Conservation (phyloP, 2,329 filamentous ascomycete genomes). For the Microdochium paspali region DNA sequence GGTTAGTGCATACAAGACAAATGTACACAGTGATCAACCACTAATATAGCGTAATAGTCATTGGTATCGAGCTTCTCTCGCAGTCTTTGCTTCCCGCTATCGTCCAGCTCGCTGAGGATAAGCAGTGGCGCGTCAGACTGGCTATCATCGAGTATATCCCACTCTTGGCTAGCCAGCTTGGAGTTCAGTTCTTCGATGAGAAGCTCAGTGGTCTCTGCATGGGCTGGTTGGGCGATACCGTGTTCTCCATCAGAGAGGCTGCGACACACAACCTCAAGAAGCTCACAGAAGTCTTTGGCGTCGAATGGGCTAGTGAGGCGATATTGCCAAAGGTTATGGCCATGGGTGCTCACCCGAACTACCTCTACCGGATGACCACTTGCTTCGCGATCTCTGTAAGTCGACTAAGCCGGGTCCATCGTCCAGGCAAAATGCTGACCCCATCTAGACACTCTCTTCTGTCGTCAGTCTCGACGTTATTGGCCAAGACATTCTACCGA, state of each 20-base stretch:
- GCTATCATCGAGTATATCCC: conserved; percentile 99
- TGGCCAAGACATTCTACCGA: conserved; percentile 84
- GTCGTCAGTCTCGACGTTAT: conserved; percentile 93
- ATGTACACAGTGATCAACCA: not conserved
- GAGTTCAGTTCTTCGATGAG: conserved; percentile 96
- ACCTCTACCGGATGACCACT: conserved; percentile 99
- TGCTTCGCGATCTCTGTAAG: conserved; percentile 96
- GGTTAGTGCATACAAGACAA: conserved; percentile 37
- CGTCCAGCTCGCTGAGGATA: conserved; percentile 94
- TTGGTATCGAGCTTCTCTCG: conserved; percentile 93
- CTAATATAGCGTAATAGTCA: conserved; percentile 41
- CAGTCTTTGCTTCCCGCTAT: conserved; percentile 96
- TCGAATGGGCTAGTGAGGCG: conserved; percentile 92
- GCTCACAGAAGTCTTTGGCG: conserved; percentile 95
- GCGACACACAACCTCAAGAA: conserved; percentile 97
- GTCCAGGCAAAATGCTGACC: conserved; percentile 3
- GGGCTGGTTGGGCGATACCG: conserved; percentile 96
- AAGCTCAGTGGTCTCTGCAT: conserved; percentile 93
- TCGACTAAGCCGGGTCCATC: conserved; percentile 11
- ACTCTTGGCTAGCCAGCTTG: conserved; percentile 86
- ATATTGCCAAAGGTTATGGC: conserved; percentile 98
- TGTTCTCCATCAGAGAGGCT: conserved; percentile 96
- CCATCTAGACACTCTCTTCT: conserved; percentile 72
- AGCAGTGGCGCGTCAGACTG: conserved; percentile 96
- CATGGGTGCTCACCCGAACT: conserved; percentile 97